phyloP scores from a whole-genome alignment of 2,329 filamentous ascomycete species.

The Phialophora expanda region DNA sequence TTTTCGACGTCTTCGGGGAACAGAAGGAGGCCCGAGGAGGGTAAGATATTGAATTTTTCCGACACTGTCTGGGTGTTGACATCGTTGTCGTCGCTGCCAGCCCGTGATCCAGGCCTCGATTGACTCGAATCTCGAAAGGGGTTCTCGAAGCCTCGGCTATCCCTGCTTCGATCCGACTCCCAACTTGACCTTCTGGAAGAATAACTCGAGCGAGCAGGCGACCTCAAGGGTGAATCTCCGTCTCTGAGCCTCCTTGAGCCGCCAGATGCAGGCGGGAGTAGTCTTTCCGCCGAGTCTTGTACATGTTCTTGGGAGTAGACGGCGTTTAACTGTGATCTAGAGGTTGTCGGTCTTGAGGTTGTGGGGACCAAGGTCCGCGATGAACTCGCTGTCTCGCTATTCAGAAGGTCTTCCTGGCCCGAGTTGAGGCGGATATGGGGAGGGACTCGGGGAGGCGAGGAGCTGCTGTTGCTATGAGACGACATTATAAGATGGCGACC shows the following conservation, averaged over 20 bases:
- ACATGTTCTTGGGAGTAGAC: constrained; percentile 36
- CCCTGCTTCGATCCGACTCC: constrained; percentile 64
- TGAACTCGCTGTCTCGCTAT: constrained; percentile 26
- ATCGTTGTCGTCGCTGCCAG: constrained; percentile 68
- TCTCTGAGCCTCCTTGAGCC: constrained; percentile 49
- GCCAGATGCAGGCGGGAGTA: constrained; percentile 38
- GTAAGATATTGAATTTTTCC: constrained; percentile 74
- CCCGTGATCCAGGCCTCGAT: constrained; percentile 55
- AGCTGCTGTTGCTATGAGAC: constrained; percentile 36
- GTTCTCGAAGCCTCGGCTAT: constrained; percentile 58
- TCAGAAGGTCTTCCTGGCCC: constrained; percentile 60
- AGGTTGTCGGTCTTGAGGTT: constrained; percentile 24
- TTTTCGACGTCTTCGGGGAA: constrained; percentile 76
- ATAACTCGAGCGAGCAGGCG: constrained; percentile 56
- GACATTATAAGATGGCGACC: constrained; percentile 37
- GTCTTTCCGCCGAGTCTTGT: constrained; percentile 35
- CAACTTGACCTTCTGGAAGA: constrained; percentile 69
- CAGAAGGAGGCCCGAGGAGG: constrained; percentile 68
- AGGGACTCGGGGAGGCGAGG: constrained; percentile 42
- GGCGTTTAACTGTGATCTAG: constrained; percentile 35
- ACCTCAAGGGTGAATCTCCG: constrained; percentile 54
- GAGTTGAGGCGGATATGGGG: constrained; percentile 71
- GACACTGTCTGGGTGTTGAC: constrained; percentile 75
- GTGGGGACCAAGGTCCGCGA: constrained; percentile 34
- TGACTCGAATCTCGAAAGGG: constrained; percentile 67